Evolutionary conservation across 2,329 filamentous ascomycete species (phyloP).

Genomic region (Beauveria sp.): DNA sequence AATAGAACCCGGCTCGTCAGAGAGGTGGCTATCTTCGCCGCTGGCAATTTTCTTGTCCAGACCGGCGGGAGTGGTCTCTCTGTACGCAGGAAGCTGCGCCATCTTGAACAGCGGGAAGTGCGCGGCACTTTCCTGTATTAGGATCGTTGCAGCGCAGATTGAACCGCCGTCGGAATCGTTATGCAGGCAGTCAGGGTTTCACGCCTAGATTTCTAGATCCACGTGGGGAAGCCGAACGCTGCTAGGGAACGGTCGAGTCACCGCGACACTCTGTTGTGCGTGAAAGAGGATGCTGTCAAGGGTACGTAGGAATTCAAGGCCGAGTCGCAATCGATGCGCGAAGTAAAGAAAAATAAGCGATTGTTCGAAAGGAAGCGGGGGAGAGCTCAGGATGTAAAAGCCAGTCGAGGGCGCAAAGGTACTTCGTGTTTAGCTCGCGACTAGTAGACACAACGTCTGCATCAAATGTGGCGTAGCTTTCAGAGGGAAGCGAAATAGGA

Average conservation of each 20-base stretch:
- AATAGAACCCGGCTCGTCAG: constrained; percentile 13
- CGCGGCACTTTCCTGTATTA: background rate
- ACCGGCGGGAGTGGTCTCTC: background rate
- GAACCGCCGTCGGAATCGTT: background rate
- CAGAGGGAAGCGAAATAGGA: background rate
- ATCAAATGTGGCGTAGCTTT: background rate
- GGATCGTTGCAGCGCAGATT: background rate
- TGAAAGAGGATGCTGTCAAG: background rate
- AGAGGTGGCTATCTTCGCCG: background rate
- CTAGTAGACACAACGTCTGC: background rate
- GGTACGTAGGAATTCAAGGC: background rate
- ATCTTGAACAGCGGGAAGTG: background rate
- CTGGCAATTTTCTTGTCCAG: constrained; percentile 7
- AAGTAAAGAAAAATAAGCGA: background rate
- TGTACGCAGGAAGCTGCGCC: constrained; percentile 8
- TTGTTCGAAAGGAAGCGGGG: background rate
- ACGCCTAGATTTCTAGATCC: background rate
- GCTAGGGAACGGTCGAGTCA: background rate
- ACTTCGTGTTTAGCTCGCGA: background rate
- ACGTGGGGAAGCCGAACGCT: background rate
- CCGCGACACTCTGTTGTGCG: background rate
- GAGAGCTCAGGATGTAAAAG: background rate
- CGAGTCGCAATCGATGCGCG: background rate
- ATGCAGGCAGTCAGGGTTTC: background rate
- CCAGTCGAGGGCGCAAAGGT: background rate